Base-by-base conservation (phyloP, 768 basidiomycete species). In the Amylocystis lapponica region DNA sequence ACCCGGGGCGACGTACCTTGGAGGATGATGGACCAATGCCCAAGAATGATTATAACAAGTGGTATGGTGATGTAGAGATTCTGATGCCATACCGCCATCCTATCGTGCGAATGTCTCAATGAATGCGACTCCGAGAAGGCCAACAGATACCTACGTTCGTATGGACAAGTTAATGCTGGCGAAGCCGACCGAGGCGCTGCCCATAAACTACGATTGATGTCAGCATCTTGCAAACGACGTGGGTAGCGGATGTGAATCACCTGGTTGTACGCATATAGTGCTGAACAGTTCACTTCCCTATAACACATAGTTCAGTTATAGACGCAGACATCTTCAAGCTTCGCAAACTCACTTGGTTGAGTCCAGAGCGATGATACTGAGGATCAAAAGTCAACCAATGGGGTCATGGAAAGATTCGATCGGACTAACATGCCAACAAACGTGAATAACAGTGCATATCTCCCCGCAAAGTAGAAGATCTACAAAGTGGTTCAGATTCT, bases 21-120 rank as follows among this genome's bases (percentile, higher is more conserved):
- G 16, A 85, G 63, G 46, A 85, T 76, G 36, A 85, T 59, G 0
- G 78, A 78, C 83, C 83, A 85, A 48, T 83, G 83, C 1, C 83
- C 83, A 11, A 83, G 64, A 31, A 80, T 78, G 37, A 84, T 53
- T 21, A 76, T n/a, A 6, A 78, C 56, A 9, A 86, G 63, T 6
- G 68, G 45, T 4, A 64, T 60, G 26, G 80, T 62, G 48, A 85
- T 66, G 51, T 69, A 78, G 47, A 66, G 64, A 37, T 74, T 74
- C 37, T 78, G 73, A 5, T 71, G 73, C 81, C 81, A 85, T 21
- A 85, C 73, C 10, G 82, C 83, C 61, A 84, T 76, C 3, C 74
- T 72, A 3, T 34, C 20, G 13, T 26, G 4, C 2, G 22, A 36
- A 41, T 16, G 29, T 19, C 5, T 21, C 29, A 17, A 36, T 14